phyloP scores from a whole-genome alignment of 225 moss, liverwort and hornwort genomes.

The Sphagnum tenellum region DNA sequence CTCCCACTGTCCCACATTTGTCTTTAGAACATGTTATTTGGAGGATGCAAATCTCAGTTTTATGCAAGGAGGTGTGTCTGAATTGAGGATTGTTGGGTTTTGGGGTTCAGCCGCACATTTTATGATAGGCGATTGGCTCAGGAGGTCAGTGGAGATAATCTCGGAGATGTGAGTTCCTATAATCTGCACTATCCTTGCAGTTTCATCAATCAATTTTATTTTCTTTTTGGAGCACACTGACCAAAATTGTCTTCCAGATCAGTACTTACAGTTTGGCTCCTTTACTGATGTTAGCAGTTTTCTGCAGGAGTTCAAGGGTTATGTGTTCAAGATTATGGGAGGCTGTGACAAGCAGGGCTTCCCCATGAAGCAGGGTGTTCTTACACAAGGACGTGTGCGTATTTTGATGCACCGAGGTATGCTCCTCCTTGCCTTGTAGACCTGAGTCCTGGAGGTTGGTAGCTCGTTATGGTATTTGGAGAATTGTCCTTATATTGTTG shows the following conservation, averaged over 20 bases:
- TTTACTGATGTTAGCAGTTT: neutral
- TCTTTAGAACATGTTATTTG: neutral
- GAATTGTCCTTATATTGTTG: neutral
- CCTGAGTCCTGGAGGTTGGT: neutral
- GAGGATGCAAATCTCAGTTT: neutral
- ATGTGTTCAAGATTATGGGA: conserved; percentile 93
- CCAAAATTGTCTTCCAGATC: neutral
- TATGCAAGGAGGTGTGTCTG: neutral
- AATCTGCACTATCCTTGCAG: neutral
- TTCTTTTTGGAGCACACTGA: neutral
- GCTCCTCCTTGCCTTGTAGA: neutral
- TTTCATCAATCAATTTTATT: neutral
- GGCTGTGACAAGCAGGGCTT: conserved; percentile 95
- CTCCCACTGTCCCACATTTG: neutral
- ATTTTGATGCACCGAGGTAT: conserved; percentile 85
- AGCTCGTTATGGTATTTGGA: neutral
- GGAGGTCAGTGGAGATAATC: conserved; percentile 69
- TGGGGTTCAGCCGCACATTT: conserved; percentile 52
- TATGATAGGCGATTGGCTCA: conserved; percentile 86
- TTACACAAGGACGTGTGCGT: conserved; percentile 72
- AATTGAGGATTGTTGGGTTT: neutral
- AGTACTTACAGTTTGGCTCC: neutral
- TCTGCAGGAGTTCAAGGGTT: conserved; percentile 72
- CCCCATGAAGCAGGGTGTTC: conserved; percentile 89
- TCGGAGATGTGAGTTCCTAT: conserved; percentile 27